Percentiles rank a stretch among this genome's conserved stretches.
These are phyloP conservation scores for Prunus padus DNA, from an alignment of 306 rosid species.

Conservation along the genomic window DNA sequence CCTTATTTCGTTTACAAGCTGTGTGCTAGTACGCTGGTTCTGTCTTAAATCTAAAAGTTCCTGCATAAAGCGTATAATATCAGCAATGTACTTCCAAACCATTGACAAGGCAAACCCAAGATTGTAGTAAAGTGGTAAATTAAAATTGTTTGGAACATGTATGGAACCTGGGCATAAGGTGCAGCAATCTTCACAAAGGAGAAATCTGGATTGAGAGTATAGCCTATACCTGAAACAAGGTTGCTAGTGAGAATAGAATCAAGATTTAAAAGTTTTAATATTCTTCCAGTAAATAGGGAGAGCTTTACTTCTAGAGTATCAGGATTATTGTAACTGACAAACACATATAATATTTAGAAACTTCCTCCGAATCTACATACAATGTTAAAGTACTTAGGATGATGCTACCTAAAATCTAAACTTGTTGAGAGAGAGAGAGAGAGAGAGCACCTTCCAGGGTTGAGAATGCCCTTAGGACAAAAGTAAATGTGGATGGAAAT, in stretches of 20 bases:
- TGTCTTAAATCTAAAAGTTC: conserved; percentile 85
- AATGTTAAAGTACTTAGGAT: background rate
- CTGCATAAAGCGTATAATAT: conserved; percentile 37
- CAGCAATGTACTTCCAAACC: conserved; percentile 10
- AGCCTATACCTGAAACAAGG: conserved; percentile 67
- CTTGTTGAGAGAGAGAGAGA: conserved; percentile 9
- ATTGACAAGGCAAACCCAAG: background rate
- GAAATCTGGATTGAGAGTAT: conserved; percentile 72
- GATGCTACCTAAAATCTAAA: background rate
- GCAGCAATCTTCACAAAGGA: conserved; percentile 94
- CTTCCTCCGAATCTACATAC: background rate
- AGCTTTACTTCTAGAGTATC: background rate
- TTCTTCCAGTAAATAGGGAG: background rate
- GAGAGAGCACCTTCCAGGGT: conserved; percentile 74
- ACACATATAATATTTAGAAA: background rate
- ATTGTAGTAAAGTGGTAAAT: background rate
- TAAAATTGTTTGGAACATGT: background rate
- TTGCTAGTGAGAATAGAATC: background rate
- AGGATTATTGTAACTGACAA: background rate
- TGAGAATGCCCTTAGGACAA: conserved; percentile 85
- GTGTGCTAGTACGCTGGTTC: conserved; percentile 53
- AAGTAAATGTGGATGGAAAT: conserved; percentile 87
- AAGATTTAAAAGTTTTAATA: background rate
- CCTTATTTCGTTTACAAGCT: conserved; percentile 71
- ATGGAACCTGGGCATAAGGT: conserved; percentile 87